phyloP scores from a whole-genome alignment of 768 basidiomycete species.

The Pilatotrama ljubarskyi region DNA sequence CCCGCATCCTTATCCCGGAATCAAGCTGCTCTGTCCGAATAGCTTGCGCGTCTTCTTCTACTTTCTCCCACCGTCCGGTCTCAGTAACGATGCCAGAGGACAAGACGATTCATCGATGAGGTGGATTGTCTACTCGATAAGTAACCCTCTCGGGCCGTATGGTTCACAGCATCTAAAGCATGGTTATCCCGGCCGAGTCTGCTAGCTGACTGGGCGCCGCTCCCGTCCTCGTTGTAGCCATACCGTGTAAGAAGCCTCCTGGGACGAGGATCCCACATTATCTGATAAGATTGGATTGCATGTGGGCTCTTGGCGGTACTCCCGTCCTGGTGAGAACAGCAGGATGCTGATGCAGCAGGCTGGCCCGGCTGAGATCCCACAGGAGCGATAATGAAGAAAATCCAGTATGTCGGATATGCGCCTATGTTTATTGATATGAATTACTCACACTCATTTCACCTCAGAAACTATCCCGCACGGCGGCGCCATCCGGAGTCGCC shows the following conservation, averaged over 20 bases:
- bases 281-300: constrained; percentile 12
- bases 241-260: too few species aligned
- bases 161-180: not conserved
- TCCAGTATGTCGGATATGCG: constrained; percentile 8
- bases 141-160: not conserved
- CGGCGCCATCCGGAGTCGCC: too few species aligned
- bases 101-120: too few species aligned
- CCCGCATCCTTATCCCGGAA: not conserved
- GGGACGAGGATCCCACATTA: not conserved
- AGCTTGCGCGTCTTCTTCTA: not conserved
- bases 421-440: not conserved
- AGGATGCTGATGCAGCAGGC: not conserved
- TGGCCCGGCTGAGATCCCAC: not conserved
- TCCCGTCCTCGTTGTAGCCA: too few species aligned
- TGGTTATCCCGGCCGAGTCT: too few species aligned
- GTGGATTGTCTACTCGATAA: too few species aligned
- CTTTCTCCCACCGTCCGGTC: not conserved
- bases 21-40: constrained; percentile 3
- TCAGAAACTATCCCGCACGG: too few species aligned
- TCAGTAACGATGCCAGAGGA: not conserved
- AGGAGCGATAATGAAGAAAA: not conserved
- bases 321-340: not conserved
- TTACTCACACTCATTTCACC: not conserved
- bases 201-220: too few species aligned
- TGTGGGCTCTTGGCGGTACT: not conserved